Conservation (phyloP, 192 early-diverging fungal species). For the Backusella mclennaniae region DNA sequence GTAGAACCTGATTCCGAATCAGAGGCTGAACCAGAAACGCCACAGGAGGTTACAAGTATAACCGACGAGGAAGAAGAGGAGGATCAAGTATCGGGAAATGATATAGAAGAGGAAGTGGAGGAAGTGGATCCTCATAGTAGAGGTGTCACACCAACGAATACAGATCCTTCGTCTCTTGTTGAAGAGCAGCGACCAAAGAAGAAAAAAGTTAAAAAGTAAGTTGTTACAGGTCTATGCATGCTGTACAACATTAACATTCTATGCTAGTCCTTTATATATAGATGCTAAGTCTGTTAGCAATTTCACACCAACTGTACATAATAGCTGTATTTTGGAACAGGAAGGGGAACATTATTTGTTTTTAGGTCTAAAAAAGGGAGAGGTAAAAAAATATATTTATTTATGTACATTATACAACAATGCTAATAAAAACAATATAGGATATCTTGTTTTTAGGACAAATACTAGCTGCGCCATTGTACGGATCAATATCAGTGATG, state of each 20-base stretch:
- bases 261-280: not conserved
- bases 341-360: constrained; percentile 23
- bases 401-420: not conserved
- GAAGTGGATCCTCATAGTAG: not conserved
- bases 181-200: not conserved
- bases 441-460: constrained; percentile 50
- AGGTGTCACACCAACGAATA: not conserved
- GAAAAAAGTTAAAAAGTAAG: not conserved
- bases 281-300: constrained; percentile 37
- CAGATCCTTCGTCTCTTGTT: not conserved
- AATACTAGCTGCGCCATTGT: constrained; percentile 41
- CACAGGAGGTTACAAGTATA: not conserved
- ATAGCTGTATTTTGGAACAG: constrained; percentile 19
- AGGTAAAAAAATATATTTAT: constrained; percentile 32
- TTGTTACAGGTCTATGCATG: not conserved
- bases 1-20: constrained; percentile 8
- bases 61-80: constrained; percentile 6
- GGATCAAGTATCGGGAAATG: not conserved
- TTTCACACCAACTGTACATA: constrained; percentile 34
- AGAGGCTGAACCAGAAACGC: constrained; percentile 20
- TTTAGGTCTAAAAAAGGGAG: constrained; percentile 41
- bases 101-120: not conserved
- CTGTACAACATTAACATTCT: not conserved
- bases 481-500: constrained; percentile 40
- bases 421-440: constrained; percentile 16